Base-by-base conservation (phyloP, 768 basidiomycete genomes). In the Tulasnella sp. region DNA sequence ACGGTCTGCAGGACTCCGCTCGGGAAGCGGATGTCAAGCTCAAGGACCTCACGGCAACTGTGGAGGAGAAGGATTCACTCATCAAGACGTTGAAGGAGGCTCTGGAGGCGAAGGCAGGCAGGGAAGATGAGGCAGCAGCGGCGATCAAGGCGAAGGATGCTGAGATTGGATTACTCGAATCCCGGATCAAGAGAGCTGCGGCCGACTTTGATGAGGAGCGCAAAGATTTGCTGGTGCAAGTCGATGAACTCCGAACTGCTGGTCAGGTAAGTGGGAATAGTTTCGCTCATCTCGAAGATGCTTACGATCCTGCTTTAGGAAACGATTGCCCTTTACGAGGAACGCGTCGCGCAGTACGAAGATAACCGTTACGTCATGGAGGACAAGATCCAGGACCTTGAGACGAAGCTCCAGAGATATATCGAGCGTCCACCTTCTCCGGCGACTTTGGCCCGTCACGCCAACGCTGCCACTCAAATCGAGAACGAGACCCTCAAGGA, bases 301-400 rank as follows among this genome's bases (percentile, higher is more conserved):
- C 80, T 83, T 31, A 81, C 78, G 80, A 34, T n/a, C 79, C 18
- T 74, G 74, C 12, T 37, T 40, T 84, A 96, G 94, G 95, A 96
- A 91, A 96, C 96, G 0, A 98, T 98, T 81, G 94, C 95, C 28
- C 89, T 98, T 16, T 98, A 99, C 84, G 97, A 99, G 87, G 95
- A 96, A 84, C 91, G 93, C 50, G 88, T 97, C 7, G 93, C 90
- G 80, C 88, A 88, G 1, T 89, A 91, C 31, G 94, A 96, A 83
- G 87, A 88, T 20, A 89, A 90, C 82, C 90, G 93, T 72, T 94
- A 95, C 83, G 95, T 97, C 83, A 88, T 94, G 81, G 94, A 97
- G 83, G 89, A 91, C 73, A 89, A 88, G 46, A 87, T 94, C 75
- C 86, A 89, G 16, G 84, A 87, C 0, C 87, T 95, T 11, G 92